Evolutionary conservation across 1,284 basidiomycete species (phyloP), one percentile per base, ranked within the genome.

Genomic region (Pyrrhoderma noxium): DNA sequence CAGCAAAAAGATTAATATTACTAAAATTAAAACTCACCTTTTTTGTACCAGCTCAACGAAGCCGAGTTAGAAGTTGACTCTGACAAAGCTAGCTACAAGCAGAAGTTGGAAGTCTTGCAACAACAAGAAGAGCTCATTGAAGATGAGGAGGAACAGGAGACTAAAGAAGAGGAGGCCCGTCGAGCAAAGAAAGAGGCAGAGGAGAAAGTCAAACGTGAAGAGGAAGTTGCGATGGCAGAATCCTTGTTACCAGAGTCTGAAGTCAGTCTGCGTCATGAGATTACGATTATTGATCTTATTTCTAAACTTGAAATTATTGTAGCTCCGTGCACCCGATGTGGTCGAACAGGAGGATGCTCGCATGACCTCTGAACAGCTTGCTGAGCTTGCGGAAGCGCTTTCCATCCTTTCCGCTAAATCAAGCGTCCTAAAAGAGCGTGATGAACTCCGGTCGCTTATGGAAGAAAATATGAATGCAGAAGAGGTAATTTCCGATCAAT

Each of bases 101-200:
- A 98, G 74, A 93, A 95, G 69, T 80, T 99, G 54, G 95, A 97
- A 60, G 95, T 99, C 7, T 73, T 99, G 65, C 89, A 96, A 63
- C 91, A 99, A 65, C 95, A 99, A 69, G 93, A 99, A 66, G 95
- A 99, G 68, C 88, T 99, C 55, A 99, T 99, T 65, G 94, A 98
- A 67, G 95, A 98, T 65, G 95, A 99, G 70, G 85, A 94, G 58
- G 95, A 97, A 66, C 95, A 99, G 69, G 96, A 99, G 61, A 81
- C 91, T 67, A 94, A 96, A 67, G 94, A 96, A 66, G 88, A 92
- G 63, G 89, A 89, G 61, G 89, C 93, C 36, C 82, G 92, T 57
- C 84, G 90, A 60, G 86, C 85, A 41, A 85, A 86, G 66, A 83
- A 83, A 63, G 89, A 91, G 67, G 79, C 83, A 45, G 84, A 82